Percentiles rank a stretch among this genome's conserved stretches.
These are phyloP conservation scores for Fusarium continuum DNA, from an alignment of 2,329 filamentous ascomycete species.

Conservation along the genomic window DNA sequence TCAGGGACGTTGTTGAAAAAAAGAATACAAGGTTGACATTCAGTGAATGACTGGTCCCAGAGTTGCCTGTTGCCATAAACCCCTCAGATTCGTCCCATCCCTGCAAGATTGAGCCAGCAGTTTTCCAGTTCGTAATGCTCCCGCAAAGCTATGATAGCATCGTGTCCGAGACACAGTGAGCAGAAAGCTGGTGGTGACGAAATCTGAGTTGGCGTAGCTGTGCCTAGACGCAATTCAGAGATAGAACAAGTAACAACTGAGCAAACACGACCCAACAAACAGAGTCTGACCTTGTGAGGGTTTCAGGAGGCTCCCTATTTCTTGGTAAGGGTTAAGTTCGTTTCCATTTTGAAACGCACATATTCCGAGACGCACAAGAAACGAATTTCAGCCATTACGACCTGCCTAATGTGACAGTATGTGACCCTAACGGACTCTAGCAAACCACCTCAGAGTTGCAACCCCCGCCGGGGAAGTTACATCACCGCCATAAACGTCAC, in stretches of 20 bases:
- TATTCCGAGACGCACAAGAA: slow-evolving; percentile 29
- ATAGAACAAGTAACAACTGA: slow-evolving; percentile 20
- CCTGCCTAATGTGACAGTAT: slow-evolving; percentile 2
- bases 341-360: slow-evolving; percentile 40
- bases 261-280: slow-evolving; percentile 10
- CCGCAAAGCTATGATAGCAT: slow-evolving; percentile 27
- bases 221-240: slow-evolving; percentile 3
- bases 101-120: slow-evolving; percentile 22
- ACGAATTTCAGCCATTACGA: slow-evolving; percentile 3
- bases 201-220: neutral
- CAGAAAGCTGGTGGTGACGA: neutral
- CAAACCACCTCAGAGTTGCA: neutral
- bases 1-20: neutral
- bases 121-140: slow-evolving; percentile 9
- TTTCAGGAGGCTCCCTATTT: slow-evolving; percentile 17
- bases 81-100: slow-evolving; percentile 42
- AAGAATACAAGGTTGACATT: neutral
- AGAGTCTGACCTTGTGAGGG: neutral
- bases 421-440: neutral
- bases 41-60: neutral
- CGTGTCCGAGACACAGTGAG: slow-evolving; percentile 4
- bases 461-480: slow-evolving; percentile 1
- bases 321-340: slow-evolving; percentile 27
- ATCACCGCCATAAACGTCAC: slow-evolving; percentile 22
- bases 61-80: slow-evolving; percentile 11